Conservation (phyloP, 805 yeast species). For the Starmerella powellii region DNA sequence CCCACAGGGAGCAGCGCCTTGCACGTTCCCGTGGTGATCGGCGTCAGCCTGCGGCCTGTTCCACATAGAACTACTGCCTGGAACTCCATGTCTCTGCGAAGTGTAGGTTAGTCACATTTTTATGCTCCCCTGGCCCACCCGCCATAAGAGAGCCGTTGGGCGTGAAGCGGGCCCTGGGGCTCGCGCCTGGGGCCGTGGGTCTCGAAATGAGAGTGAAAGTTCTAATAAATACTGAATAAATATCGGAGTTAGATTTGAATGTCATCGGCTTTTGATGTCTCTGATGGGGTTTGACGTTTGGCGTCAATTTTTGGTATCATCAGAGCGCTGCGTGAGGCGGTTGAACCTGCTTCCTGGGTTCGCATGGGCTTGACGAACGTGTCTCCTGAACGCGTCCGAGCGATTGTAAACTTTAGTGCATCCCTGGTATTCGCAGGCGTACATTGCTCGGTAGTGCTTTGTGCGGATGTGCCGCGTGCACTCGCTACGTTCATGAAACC, state of each 20-base stretch:
- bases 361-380: constrained; percentile 18
- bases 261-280: too few relatives aligned
- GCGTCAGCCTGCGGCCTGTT: constrained; percentile 57
- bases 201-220: too few relatives aligned
- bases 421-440: constrained; percentile 16
- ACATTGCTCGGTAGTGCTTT: constrained; percentile 20
- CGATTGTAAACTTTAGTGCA: constrained; percentile 19
- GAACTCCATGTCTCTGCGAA: constrained; percentile 53
- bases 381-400: constrained; percentile 20
- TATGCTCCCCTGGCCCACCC: too few relatives aligned
- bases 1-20: constrained; percentile 87
- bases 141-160: too few relatives aligned
- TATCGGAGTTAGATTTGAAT: too few relatives aligned
- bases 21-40: constrained; percentile 57
- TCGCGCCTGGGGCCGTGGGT: too few relatives aligned
- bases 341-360: constrained; percentile 12
- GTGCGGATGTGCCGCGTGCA: constrained; percentile 21
- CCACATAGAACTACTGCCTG: constrained; percentile 90
- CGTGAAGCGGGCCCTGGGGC: too few relatives aligned
- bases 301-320: not conserved
- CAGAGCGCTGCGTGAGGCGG: constrained; percentile 4
- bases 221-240: not conserved
- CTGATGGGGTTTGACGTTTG: too few relatives aligned
- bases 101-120: not conserved
- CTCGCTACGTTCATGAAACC: constrained; percentile 22